A percentile compares a stretch with the other conserved stretches of the same genome.
Evolutionary conservation across 2,329 filamentous ascomycete genomes (phyloP).

Genomic region (Lasiodiplodia hormozganensis): DNA sequence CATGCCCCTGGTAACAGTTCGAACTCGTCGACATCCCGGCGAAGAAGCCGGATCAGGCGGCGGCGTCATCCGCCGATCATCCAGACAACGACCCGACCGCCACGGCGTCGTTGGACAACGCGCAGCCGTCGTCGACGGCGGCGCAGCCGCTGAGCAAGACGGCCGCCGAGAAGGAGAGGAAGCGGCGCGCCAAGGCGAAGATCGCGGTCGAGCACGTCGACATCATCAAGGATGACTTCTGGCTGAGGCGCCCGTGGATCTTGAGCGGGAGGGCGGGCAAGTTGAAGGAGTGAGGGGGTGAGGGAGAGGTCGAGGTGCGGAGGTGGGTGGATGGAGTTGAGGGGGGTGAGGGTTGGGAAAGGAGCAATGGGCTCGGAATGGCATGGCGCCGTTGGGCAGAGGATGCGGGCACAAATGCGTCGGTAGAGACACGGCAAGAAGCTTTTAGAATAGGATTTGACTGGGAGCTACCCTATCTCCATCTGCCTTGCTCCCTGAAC

Average conservation of each 20-base stretch:
- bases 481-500: too few species aligned
- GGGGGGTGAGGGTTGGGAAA: too few species aligned
- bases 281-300: constrained; percentile 19
- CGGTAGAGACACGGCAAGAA: too few species aligned
- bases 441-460: too few species aligned
- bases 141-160: constrained; percentile 67
- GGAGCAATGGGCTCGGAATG: too few species aligned
- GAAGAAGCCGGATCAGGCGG: neutral
- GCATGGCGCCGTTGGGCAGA: too few species aligned
- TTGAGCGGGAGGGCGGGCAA: constrained; percentile 46
- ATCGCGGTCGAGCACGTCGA: constrained; percentile 87
- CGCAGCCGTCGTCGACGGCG: neutral
- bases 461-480: too few species aligned
- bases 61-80: constrained; percentile 36
- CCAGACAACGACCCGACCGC: constrained; percentile 47
- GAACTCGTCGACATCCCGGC: constrained; percentile 19
- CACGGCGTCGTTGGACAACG: neutral
- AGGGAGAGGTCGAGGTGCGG: neutral
- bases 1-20: constrained; percentile 6
- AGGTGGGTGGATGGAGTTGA: too few species aligned
- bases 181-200: constrained; percentile 78
- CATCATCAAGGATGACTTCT: constrained; percentile 95
- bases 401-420: too few species aligned
- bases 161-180: constrained; percentile 83
- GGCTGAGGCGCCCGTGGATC: constrained; percentile 83